A percentile compares a stretch with the other conserved stretches of the same genome.
These are phyloP conservation scores for Pythium diclinum DNA, from an alignment of 352 stramenopile genomes.

Conservation along the genomic window DNA sequence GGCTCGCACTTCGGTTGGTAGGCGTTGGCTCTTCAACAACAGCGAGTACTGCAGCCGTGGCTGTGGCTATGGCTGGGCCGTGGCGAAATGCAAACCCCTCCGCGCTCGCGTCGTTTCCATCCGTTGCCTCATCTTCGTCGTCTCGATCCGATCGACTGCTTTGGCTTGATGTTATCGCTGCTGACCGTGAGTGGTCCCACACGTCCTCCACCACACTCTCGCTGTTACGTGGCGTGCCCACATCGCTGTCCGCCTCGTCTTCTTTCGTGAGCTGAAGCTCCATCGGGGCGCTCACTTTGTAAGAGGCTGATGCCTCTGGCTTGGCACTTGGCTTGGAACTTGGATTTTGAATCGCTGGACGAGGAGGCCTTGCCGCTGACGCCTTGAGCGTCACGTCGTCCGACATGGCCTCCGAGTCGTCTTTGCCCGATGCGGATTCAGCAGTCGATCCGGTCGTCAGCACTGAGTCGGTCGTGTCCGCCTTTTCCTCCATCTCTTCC, in stretches of 20 bases:
- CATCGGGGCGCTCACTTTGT: neutral
- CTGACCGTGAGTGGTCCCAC: conserved; percentile 12
- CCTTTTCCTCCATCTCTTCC: neutral
- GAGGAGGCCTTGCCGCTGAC: conserved; percentile 4
- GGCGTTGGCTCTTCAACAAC: conserved; percentile 5
- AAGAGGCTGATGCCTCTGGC: too few relatives aligned
- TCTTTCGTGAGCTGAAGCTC: neutral
- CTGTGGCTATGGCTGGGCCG: neutral
- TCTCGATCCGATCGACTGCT: conserved; percentile 24
- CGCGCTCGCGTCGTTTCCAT: conserved; percentile 31
- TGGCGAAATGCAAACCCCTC: conserved; percentile 24
- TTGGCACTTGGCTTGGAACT: neutral
- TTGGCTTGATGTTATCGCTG: conserved; percentile 4
- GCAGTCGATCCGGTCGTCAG: neutral
- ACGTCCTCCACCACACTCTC: conserved; percentile 18
- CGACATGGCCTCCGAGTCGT: conserved; percentile 17
- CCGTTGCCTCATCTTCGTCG: conserved; percentile 34
- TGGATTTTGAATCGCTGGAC: neutral
- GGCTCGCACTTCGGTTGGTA: conserved; percentile 15
- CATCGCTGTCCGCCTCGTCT: neutral
- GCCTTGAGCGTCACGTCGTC: conserved; percentile 26
- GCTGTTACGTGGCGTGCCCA: conserved; percentile 12
- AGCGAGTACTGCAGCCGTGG: too few relatives aligned
- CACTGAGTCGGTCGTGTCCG: neutral
- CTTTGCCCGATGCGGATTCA: neutral